Percentiles rank a stretch among this genome's conserved stretches.
These are phyloP conservation scores for Paragyromitra xinjiangensis DNA, from an alignment of 495 filamentous ascomycete genomes.

Conservation along the genomic window DNA sequence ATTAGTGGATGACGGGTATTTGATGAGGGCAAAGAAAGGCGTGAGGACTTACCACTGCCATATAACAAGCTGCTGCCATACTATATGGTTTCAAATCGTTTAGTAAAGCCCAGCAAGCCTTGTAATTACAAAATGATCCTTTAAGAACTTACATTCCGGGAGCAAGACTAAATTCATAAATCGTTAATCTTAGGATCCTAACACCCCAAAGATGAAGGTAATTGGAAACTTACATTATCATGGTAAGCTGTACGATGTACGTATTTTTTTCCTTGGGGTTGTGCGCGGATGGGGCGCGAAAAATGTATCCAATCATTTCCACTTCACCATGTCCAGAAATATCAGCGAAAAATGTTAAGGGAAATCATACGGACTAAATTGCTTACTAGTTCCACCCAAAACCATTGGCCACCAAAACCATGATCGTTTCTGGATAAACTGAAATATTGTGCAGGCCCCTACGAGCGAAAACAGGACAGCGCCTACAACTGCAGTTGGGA, in stretches of 20 bases:
- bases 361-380: not conserved
- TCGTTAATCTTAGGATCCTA: constrained; percentile 3
- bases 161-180: constrained; percentile 17
- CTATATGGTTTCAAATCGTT: constrained; percentile 1
- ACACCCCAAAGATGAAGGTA: not conserved
- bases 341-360: not conserved
- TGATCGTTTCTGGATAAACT: constrained; percentile 31
- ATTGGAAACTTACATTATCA: constrained; percentile 27
- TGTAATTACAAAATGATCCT: not conserved
- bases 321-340: constrained; percentile 5
- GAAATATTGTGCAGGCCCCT: constrained; percentile 11
- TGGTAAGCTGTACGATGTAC: constrained; percentile 28
- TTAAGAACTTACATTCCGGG: constrained; percentile 20
- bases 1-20: not conserved
- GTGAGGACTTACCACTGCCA: constrained; percentile 4
- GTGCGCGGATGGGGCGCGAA: constrained; percentile 6
- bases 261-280: not conserved
- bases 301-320: constrained; percentile 27
- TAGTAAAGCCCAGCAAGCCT: not conserved
- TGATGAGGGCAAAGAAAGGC: not conserved
- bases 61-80: constrained; percentile 26
- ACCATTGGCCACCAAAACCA: constrained; percentile 40
- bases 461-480: constrained; percentile 4
- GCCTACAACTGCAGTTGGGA: constrained; percentile 8
- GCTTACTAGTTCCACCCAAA: constrained; percentile 26